Base-by-base conservation (phyloP, 73 alveolate genomes). In the Blepharisma stoltei region DNA sequence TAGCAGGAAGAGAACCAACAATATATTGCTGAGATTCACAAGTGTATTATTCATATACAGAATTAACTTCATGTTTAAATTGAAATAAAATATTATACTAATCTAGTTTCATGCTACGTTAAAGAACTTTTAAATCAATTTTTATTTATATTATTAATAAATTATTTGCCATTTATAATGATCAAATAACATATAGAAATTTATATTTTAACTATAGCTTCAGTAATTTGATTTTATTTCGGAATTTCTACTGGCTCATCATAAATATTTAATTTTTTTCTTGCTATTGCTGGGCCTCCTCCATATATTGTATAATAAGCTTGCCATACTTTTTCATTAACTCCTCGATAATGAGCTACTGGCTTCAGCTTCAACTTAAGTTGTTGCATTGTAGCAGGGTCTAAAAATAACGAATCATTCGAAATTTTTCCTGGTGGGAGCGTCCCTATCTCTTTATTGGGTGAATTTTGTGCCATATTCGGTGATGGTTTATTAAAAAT, bases 391-490 rank as follows among this genome's bases (percentile, higher is more conserved):
- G 21, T 20, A 14, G 20, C 5, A 3, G 37, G 45, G 76, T 54
- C 54, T 27, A 7, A 47, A 54, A 54, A 76, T 32, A 54, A 18
- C 77, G 20, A 47, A 54, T 60, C 46, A 54, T 76, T 76, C 7
- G 41, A 18, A 54, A 76, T 55, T 9, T 54, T 54, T 7, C 83
- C 83, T 27, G 83, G 83, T n/a, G 83, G 83, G 7, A 76, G 69
- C 11, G 43, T 20, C 8, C 83, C 77, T 11, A 54, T 44, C 18
- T 52, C 23, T 52, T 52, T n/a, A 20, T 52, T 52, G 0, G 67
- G 67, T 27, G 67, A 14, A 14, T 9, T 8, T 23, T 68, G 11
- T 8, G 25, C 67, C 9, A 8, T 11, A 7, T 32, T 32, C 41
- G 9, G 20, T 54, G 7, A 18, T 6, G 18, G 18, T 27, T 76